Percentiles rank a stretch among this genome's conserved stretches.
phyloP scores from a whole-genome alignment of 768 basidiomycete genomes.

The Gelatoporia subvermispora region DNA sequence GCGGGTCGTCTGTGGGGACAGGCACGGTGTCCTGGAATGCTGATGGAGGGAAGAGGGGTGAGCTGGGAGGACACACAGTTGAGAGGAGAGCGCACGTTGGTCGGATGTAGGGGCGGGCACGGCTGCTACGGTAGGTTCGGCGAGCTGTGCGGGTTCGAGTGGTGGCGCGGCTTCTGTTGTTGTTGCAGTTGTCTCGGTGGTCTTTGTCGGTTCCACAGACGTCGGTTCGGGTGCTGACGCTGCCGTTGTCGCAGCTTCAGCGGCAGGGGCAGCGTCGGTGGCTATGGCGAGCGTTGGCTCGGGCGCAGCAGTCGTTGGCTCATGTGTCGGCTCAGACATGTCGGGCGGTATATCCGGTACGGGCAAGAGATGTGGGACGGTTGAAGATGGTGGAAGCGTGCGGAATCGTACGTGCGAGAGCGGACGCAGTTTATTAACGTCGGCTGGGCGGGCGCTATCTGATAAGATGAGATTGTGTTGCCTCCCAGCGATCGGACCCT shows the following conservation, averaged over 20 bases:
- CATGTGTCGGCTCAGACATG: neutral
- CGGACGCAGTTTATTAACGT: too few species aligned
- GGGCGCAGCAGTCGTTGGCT: neutral
- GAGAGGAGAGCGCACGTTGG: too few species aligned
- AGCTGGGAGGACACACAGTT: neutral
- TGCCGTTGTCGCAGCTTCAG: neutral
- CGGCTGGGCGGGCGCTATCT: too few species aligned
- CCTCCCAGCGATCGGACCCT: too few species aligned
- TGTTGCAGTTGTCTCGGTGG: neutral
- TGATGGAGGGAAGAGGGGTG: neutral
- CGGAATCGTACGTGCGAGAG: too few species aligned
- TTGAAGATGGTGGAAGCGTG: too few species aligned
- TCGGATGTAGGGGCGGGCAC: too few species aligned
- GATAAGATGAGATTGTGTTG: too few species aligned
- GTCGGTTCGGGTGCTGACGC: neutral
- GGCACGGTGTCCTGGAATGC: neutral
- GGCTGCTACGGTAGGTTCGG: too few species aligned
- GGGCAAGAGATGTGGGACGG: too few species aligned
- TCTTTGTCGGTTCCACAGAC: too few species aligned
- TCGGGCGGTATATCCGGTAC: too few species aligned
- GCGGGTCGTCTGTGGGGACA: constrained; percentile 38
- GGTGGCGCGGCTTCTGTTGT: constrained; percentile 3
- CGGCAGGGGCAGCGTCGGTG: constrained; percentile 5
- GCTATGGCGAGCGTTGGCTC: constrained; percentile 5
- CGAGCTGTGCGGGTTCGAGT: neutral